phyloP scores from a whole-genome alignment of 1,139 yeast genomes.

The Hansenula lynferdii region DNA sequence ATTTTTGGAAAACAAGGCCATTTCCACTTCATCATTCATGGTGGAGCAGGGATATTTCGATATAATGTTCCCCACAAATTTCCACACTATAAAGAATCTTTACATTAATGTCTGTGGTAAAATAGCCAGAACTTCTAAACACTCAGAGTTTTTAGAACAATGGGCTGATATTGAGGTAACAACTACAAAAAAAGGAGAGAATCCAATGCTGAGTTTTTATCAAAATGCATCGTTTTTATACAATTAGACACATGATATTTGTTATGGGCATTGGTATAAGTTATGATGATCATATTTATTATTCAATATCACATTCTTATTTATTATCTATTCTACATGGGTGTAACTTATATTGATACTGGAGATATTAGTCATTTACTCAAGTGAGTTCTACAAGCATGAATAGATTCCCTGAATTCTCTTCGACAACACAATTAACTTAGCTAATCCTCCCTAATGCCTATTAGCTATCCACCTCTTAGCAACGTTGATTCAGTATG shows the following conservation, averaged over 20 bases:
- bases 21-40: constrained; percentile 54
- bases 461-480: too few relatives aligned
- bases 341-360: too few relatives aligned
- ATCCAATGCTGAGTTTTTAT: constrained; percentile 82
- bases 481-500: too few relatives aligned
- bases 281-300: too few relatives aligned
- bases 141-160: constrained; percentile 56
- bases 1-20: constrained; percentile 57
- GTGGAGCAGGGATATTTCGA: constrained; percentile 81
- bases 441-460: too few relatives aligned
- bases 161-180: constrained; percentile 75
- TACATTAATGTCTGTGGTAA: constrained; percentile 66
- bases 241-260: constrained; percentile 1
- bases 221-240: constrained; percentile 70
- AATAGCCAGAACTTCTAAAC: constrained; percentile 49
- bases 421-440: too few relatives aligned
- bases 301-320: neutral
- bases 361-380: too few relatives aligned
- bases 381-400: too few relatives aligned
- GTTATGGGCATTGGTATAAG: neutral
- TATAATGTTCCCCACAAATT: constrained; percentile 84
- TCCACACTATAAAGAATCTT: constrained; percentile 53
- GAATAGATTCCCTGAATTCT: too few relatives aligned
- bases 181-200: constrained; percentile 72
- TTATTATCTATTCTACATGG: too few relatives aligned